Base-by-base conservation (phyloP, 2,329 filamentous ascomycete species). In the Colletotrichum liriopes region DNA sequence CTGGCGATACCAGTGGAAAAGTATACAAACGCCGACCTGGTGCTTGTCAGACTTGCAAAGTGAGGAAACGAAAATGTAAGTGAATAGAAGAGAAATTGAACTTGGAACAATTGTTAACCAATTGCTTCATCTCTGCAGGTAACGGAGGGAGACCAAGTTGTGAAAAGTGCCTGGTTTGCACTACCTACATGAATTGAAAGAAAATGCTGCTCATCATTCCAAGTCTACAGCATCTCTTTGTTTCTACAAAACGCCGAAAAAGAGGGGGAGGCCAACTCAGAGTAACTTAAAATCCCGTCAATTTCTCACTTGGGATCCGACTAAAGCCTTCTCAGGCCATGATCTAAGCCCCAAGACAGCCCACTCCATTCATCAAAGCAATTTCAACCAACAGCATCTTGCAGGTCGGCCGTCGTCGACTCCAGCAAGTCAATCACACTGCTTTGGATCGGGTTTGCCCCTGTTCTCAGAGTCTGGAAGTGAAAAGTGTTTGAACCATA, bases 1-100 rank as follows among this genome's bases (percentile, higher is more conserved):
- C 29, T 26, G 51, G 41, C 12, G 60, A 56, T 26, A 37, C n/a
- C 3, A 26, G 32, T 14, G 59, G 51, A 14, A 49, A 43, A 41
- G 51, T 68, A 9, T 68, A 68, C 41, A 68, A 68, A 23, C 66
- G 66, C 20, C 66, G 66, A 9, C 66, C 66, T 4, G 66, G 66
- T 7, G 66, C 66, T 18, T 68, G 66, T 41, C 59, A 68, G 32
- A 64, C 59, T 5, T 68, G 66, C 51, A 68, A 58, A 16, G 52
- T 58, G 9, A 51, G 66, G 16, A 68, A 68, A 29, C 41, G 51
- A 16, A 68, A 65, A 35, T 68, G 66, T 64, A 41, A 32, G 66
- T 64, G 2, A 8, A 23, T 37, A 37, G 35, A 14, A 7, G 12
- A 12, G 47, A 5, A 2, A 11, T 8, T 37, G 8, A 37, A 37